phyloP scores from a whole-genome alignment of 768 basidiomycete genomes.

The Suillus sp. region DNA sequence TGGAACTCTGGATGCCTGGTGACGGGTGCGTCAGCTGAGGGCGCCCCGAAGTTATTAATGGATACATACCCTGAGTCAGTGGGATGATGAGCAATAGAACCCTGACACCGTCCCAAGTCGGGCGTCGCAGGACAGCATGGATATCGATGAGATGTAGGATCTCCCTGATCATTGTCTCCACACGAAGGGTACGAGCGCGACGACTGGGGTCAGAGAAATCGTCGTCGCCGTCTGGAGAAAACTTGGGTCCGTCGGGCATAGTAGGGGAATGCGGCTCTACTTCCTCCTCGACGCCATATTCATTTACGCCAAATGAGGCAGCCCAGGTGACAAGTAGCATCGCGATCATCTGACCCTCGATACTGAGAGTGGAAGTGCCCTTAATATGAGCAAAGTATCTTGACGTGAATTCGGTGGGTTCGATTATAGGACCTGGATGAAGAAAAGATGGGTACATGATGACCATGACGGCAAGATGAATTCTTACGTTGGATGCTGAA shows the following conservation, averaged over 20 bases:
- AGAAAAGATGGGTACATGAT: slow-evolving; percentile 15
- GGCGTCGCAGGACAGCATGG: slow-evolving; percentile 75
- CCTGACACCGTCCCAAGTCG: slow-evolving; percentile 86
- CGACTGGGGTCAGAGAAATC: slow-evolving; percentile 40
- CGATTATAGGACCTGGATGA: slow-evolving; percentile 77
- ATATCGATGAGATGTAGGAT: slow-evolving; percentile 80
- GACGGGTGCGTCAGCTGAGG: neutral
- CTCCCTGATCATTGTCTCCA: slow-evolving; percentile 73
- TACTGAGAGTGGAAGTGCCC: slow-evolving; percentile 61
- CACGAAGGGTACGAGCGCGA: slow-evolving; percentile 52
- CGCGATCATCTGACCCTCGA: slow-evolving; percentile 74
- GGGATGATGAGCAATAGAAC: slow-evolving; percentile 79
- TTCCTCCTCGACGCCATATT: slow-evolving; percentile 60
- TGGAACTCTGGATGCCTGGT: slow-evolving; percentile 29
- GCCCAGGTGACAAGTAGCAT: slow-evolving; percentile 89
- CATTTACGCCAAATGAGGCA: slow-evolving; percentile 84
- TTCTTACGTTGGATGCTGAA: slow-evolving; percentile 82
- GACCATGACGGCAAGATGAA: slow-evolving; percentile 15
- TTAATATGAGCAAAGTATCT: slow-evolving; percentile 69
- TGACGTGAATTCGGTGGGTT: slow-evolving; percentile 75
- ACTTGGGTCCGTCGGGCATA: slow-evolving; percentile 10
- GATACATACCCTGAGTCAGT: slow-evolving; percentile 69
- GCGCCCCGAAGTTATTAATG: neutral
- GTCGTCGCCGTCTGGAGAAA: slow-evolving; percentile 23
- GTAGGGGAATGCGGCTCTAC: slow-evolving; percentile 14